phyloP scores from a whole-genome alignment of 2,329 filamentous ascomycete species.

The Bipolaris sorokiniana region DNA sequence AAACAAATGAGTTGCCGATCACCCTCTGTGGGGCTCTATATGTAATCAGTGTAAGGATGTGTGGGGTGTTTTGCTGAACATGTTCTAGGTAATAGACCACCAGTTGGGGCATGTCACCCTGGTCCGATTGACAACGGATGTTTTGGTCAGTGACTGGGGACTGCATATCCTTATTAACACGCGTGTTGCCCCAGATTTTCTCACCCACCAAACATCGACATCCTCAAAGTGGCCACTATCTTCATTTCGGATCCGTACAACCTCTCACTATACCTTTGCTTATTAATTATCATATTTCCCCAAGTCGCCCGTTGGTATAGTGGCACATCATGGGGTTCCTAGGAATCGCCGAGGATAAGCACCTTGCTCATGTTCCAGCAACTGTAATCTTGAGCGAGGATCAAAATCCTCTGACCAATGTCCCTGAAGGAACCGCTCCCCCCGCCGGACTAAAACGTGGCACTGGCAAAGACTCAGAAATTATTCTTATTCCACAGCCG shows the following conservation, averaged over 20 bases:
- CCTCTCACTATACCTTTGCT: background rate
- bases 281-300: background rate
- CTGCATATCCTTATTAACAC: slow-evolving; percentile 16
- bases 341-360: slow-evolving; percentile 42
- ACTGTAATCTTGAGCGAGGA: slow-evolving; percentile 43
- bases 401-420: slow-evolving; percentile 12
- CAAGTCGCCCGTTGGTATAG: background rate
- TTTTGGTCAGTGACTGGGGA: slow-evolving; percentile 3
- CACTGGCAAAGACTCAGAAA: slow-evolving; percentile 41
- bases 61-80: slow-evolving; percentile 18
- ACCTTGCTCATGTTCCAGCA: slow-evolving; percentile 43
- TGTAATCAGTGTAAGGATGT: slow-evolving; percentile 4
- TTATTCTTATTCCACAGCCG: slow-evolving; percentile 45
- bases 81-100: slow-evolving; percentile 9
- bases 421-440: slow-evolving; percentile 13
- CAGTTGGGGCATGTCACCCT: slow-evolving; percentile 10
- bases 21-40: slow-evolving; percentile 22
- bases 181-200: background rate
- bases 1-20: slow-evolving; percentile 9
- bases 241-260: background rate
- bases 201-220: background rate
- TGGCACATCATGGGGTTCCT: slow-evolving; percentile 41
- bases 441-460: slow-evolving; percentile 40
- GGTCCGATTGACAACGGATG: slow-evolving; percentile 3
- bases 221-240: background rate